phyloP scores from a whole-genome alignment of 1,284 basidiomycete genomes.

The Naganishia sp. region DNA sequence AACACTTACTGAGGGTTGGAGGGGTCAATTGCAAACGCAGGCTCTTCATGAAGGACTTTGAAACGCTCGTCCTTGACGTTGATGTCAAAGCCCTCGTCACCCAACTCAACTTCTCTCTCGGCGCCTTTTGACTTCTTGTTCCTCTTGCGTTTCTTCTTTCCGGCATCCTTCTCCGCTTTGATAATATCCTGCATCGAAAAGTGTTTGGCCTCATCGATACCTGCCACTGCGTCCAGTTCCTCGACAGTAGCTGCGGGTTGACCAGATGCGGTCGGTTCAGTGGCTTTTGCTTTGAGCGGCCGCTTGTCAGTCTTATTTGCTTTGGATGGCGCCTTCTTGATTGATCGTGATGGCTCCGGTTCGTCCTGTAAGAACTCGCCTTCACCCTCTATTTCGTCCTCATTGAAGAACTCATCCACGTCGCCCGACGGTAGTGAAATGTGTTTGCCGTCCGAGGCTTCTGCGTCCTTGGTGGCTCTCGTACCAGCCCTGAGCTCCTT shows the following conservation, averaged over 20 bases:
- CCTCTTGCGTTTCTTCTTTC: constrained; percentile 59
- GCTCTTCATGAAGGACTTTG: constrained; percentile 81
- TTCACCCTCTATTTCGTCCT: constrained; percentile 57
- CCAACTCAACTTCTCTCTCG: constrained; percentile 59
- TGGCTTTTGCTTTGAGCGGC: neutral
- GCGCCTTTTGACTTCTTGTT: constrained; percentile 57
- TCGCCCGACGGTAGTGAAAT: constrained; percentile 11
- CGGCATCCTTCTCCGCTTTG: constrained; percentile 70
- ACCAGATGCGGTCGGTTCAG: neutral
- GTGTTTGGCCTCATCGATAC: constrained; percentile 64
- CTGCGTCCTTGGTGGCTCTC: constrained; percentile 43
- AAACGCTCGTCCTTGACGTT: constrained; percentile 88
- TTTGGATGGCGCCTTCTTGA: constrained; percentile 25
- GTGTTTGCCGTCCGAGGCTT: constrained; percentile 37
- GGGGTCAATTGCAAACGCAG: constrained; percentile 92
- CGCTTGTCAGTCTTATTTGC: constrained; percentile 19
- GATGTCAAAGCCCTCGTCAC: constrained; percentile 67
- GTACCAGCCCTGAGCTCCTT: constrained; percentile 49
- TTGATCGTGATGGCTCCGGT: constrained; percentile 13
- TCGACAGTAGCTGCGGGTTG: constrained; percentile 25
- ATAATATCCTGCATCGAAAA: constrained; percentile 91
- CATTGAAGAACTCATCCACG: constrained; percentile 73
- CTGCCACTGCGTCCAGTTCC: constrained; percentile 27
- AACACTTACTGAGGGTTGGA: constrained; percentile 82
- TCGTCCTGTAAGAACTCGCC: constrained; percentile 35